Evolutionary conservation across 106 monocot species (phyloP).

Genomic region (Ottelia alismoides): DNA sequence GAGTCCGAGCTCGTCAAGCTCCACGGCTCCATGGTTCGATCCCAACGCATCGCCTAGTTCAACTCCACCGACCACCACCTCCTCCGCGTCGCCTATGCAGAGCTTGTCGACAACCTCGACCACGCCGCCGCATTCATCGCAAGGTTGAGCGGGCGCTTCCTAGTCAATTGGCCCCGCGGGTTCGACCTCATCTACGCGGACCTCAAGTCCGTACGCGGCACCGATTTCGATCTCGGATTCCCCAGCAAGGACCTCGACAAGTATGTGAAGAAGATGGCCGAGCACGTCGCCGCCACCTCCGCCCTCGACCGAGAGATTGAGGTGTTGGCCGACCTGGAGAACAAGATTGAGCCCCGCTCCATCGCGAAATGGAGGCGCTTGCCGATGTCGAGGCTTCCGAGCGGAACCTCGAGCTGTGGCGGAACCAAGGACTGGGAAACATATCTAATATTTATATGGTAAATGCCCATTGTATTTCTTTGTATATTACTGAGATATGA

Average conservation of each 20-base stretch:
- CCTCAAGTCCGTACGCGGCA: conserved; percentile 28
- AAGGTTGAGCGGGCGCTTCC: conserved; percentile 29
- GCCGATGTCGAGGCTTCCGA: too few species aligned
- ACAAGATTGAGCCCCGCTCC: too few species aligned
- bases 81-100: conserved; percentile 42
- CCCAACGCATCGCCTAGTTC: conserved; percentile 49
- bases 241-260: conserved; percentile 7
- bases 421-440: too few species aligned
- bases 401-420: conserved; percentile 16
- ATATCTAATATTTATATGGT: too few species aligned
- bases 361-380: too few species aligned
- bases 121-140: conserved; percentile 38
- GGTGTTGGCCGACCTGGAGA: conserved; percentile 35
- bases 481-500: too few species aligned
- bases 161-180: background rate
- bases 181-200: conserved; percentile 52
- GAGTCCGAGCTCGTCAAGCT: conserved; percentile 25
- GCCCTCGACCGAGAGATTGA: conserved; percentile 46
- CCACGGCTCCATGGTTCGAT: conserved; percentile 34
- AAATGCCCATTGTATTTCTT: too few species aligned
- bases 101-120: conserved; percentile 45
- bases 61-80: conserved; percentile 52
- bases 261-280: conserved; percentile 43
- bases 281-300: conserved; percentile 6
- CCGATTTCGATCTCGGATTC: conserved; percentile 13